Percentiles rank a stretch among this genome's conserved stretches.
Conservation (phyloP, 140 eudicot genomes). For the Eryngium alpinum region DNA sequence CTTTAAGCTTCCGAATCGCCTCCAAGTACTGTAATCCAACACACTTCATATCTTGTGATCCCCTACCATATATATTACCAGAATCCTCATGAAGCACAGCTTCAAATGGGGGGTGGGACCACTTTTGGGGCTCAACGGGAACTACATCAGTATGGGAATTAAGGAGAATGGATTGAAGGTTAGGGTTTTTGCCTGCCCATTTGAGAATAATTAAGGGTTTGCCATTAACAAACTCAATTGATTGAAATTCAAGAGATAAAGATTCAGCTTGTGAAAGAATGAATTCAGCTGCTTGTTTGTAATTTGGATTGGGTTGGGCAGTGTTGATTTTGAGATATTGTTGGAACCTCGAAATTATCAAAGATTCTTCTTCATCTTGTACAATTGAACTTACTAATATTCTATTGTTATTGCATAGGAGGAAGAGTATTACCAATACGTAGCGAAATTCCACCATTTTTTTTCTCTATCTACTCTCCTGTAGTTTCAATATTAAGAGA, state of each 20-base stretch:
- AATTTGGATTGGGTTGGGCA: conserved; percentile 80
- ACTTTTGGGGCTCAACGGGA: conserved; percentile 68
- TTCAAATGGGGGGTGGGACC: conserved; percentile 61
- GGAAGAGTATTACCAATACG: not conserved
- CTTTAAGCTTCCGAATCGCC: conserved; percentile 68
- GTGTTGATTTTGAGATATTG: conserved; percentile 70
- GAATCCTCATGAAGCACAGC: conserved; percentile 34
- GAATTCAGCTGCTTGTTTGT: conserved; percentile 62
- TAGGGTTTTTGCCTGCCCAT: conserved; percentile 63
- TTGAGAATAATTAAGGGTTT: conserved; percentile 75
- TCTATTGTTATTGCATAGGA: not conserved
- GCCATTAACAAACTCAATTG: conserved; percentile 52
- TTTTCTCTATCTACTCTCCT: too few species aligned
- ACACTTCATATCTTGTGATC: conserved; percentile 97
- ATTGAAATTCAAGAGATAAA: conserved; percentile 54
- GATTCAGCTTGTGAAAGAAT: conserved; percentile 64
- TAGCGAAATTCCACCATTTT: not conserved
- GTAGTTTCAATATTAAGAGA: too few species aligned
- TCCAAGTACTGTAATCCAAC: conserved; percentile 92
- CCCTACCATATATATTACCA: conserved; percentile 68
- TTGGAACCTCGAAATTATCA: conserved; percentile 65
- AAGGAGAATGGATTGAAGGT: conserved; percentile 65
- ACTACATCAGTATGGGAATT: conserved; percentile 93
- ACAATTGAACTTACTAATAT: not conserved
- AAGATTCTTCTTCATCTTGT: conserved; percentile 11